These are phyloP conservation scores for Macrolepiota fuliginosa DNA, from an alignment of 768 basidiomycete species.

Conservation along the genomic window DNA sequence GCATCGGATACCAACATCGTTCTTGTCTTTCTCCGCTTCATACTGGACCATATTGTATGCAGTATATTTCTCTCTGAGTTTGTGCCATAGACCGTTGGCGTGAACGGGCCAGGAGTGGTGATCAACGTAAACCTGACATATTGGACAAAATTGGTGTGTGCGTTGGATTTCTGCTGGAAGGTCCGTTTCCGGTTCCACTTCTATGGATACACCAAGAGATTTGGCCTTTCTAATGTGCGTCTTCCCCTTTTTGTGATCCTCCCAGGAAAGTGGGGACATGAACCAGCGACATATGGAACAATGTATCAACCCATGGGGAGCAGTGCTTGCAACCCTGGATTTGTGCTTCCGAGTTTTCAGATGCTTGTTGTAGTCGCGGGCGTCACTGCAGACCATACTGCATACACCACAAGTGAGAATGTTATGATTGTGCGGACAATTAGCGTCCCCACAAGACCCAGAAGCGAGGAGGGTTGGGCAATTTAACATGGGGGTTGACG, in stretches of 20 bases:
- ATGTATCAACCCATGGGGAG: not conserved
- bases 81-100: not conserved
- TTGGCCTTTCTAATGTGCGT: not conserved
- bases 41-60: slow-evolving; percentile 39
- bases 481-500: slow-evolving; percentile 15
- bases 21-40: slow-evolving; percentile 53
- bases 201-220: not conserved
- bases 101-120: not conserved
- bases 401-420: slow-evolving; percentile 41
- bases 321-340: not conserved
- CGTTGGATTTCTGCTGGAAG: not conserved
- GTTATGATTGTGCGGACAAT: slow-evolving; percentile 34
- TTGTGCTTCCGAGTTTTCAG: slow-evolving; percentile 11
- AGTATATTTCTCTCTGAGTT: not conserved
- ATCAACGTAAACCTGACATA: not conserved
- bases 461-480: slow-evolving; percentile 34
- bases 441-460: slow-evolving; percentile 31
- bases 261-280: not conserved
- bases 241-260: not conserved
- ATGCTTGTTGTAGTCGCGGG: slow-evolving; percentile 24
- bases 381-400: slow-evolving; percentile 25
- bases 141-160: not conserved
- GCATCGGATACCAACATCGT: slow-evolving; percentile 44
- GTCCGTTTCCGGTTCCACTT: slow-evolving; percentile 1
- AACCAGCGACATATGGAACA: slow-evolving; percentile 1